Percentiles rank a stretch among this genome's conserved stretches.
phyloP scores from a whole-genome alignment of 2,329 filamentous ascomycete genomes.

The Chaetomiaceae sp. region DNA sequence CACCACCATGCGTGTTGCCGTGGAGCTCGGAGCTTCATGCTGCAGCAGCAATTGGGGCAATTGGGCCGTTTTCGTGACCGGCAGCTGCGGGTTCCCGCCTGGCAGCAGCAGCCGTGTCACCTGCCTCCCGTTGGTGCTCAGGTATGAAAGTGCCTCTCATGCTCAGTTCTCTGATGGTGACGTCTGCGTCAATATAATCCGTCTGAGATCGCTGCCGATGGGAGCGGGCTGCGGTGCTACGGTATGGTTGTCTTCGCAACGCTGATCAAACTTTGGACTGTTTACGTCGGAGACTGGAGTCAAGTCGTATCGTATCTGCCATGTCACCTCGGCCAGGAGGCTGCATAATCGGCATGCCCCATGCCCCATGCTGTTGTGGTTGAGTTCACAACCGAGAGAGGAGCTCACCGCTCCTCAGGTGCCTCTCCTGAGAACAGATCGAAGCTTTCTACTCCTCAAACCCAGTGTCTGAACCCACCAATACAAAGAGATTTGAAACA shows the following conservation, averaged over 20 bases:
- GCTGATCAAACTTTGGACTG: not conserved
- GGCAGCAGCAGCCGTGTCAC: not conserved
- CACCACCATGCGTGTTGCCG: conserved; percentile 8
- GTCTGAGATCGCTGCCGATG: not conserved
- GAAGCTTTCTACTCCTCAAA: no score
- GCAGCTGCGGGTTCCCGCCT: conserved; percentile 10
- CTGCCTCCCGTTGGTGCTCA: not conserved
- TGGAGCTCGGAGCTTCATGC: not conserved
- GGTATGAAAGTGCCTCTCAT: not conserved
- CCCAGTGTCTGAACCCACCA: not conserved
- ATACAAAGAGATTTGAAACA: no score
- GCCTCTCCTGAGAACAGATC: not conserved
- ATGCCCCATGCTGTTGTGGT: not conserved
- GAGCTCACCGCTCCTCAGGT: not conserved
- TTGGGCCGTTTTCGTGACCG: conserved; percentile 7
- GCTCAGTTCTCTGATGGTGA: not conserved
- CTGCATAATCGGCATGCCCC: conserved; percentile 11
- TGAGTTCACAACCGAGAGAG: not conserved
- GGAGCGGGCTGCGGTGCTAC: not conserved
- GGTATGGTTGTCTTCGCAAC: not conserved
- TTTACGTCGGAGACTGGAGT: not conserved
- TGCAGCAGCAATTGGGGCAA: conserved; percentile 5
- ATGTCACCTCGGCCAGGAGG: conserved; percentile 7
- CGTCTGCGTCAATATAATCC: not conserved
- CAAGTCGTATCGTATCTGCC: conserved; percentile 10